Base-by-base conservation (phyloP, 1,139 yeast species). In the Debaryomyces sp. region DNA sequence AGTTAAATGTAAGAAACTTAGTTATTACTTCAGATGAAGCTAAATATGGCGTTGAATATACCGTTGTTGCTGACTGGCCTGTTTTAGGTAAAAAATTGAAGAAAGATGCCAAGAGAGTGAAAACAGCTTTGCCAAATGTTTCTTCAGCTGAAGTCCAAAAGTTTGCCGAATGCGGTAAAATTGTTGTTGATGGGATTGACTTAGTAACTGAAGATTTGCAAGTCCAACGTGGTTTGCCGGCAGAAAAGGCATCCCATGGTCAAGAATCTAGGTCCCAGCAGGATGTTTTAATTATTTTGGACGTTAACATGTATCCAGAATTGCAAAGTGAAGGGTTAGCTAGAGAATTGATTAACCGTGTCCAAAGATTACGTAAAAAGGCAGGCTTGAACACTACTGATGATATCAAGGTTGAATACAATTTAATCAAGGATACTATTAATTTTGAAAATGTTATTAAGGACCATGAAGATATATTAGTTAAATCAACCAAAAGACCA, bases 51-150 rank as follows among this genome's bases (percentile, higher is more conserved):
- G 98, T 95, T 54, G 89, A 87, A 64, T 94, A 92, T 77, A 83
- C 82, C 53, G 97, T 94, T 43, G 96, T 89, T 67, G 99, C 99
- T 42, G 99, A 95, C 75, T 95, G 99, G 99, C 96, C 98, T 47
- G 90, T 91, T 15, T 81, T 95, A 58, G 99, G 99, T 74, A 94
- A 94, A 81, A 94, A 94, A 72, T 82, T 95, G 70, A 92, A 92
- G 82, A 85, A 85, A 67, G 98, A 92, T 62, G 96, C 89, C 56
- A 90, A 88, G 75, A 87, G 83, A 68, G 99, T 95, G 52, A 94
- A 94, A 80, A 96, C 87, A 64, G 98, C 96, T 23, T 80, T 95
- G 59, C 97, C 98, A 55, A 67, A 67, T 17, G 82, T 95, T 47
- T 71, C 94, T 27, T 87, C 97, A 18, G 88, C 78, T 18, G 91